Percentiles rank a stretch among this genome's conserved stretches.
phyloP scores from a whole-genome alignment of 2,329 filamentous ascomycete genomes.

The Botrytis squamosa region DNA sequence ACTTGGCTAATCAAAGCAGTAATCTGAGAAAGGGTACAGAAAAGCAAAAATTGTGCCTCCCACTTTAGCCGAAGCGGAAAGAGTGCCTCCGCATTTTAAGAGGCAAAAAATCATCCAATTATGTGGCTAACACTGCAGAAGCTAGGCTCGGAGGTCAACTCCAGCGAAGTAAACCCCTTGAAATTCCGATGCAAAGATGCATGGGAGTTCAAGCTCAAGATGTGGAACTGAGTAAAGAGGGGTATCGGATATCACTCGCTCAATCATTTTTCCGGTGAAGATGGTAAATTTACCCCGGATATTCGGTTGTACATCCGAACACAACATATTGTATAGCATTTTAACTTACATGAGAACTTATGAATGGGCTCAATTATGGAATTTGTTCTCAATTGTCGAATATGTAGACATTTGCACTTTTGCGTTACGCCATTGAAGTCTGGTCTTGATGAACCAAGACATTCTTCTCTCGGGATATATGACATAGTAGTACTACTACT shows the following conservation, averaged over 20 bases:
- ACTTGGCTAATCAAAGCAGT: background rate
- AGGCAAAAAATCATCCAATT: background rate
- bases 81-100: constrained; percentile 7
- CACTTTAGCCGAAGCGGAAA: constrained; percentile 18
- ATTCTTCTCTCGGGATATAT: background rate
- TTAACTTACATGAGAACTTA: background rate
- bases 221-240: constrained; percentile 6
- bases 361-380: background rate
- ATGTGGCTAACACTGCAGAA: background rate
- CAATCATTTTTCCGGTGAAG: constrained; percentile 4
- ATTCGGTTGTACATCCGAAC: constrained; percentile 4
- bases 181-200: background rate
- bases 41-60: background rate
- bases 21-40: background rate
- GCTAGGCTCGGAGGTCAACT: no score
- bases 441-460: background rate
- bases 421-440: background rate
- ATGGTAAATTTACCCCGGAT: background rate
- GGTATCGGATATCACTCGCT: background rate
- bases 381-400: background rate
- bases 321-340: background rate
- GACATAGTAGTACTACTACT: background rate
- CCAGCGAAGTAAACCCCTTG: background rate
- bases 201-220: background rate
- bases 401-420: background rate